Conservation (phyloP, 2,329 filamentous ascomycete species). For the Bipolaris cookei region DNA sequence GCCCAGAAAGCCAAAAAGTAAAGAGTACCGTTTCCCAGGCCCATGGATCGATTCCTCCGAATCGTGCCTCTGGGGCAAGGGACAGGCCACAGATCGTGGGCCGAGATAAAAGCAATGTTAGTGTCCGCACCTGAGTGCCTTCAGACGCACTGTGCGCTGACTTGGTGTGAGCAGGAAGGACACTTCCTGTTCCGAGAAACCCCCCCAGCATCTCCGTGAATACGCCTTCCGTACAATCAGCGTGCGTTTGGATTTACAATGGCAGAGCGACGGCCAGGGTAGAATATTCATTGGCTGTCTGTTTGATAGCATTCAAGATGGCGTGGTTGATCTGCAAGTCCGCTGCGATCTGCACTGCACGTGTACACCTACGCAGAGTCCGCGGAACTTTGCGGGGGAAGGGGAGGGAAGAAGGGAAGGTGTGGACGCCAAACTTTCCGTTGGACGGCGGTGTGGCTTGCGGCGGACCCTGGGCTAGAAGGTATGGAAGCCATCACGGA, state of each 20-base stretch:
- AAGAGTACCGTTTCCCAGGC: constrained; percentile 5
- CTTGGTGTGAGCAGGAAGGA: constrained; percentile 6
- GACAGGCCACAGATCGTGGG: constrained; percentile 1
- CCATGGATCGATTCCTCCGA: constrained; percentile 1
- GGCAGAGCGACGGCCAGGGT: background rate
- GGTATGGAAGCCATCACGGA: constrained; percentile 10
- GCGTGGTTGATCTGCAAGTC: constrained; percentile 19
- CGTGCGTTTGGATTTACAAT: background rate
- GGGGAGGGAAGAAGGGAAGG: constrained; percentile 1
- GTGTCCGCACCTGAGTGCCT: constrained; percentile 5
- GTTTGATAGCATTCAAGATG: background rate
- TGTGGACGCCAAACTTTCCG: constrained; percentile 18
- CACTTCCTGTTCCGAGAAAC: constrained; percentile 12
- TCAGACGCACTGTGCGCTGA: constrained; percentile 5
- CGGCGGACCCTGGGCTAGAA: constrained; percentile 21
- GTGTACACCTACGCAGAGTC: constrained; percentile 12
- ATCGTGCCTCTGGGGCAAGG: constrained; percentile 2
- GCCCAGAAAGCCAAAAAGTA: constrained; percentile 8
- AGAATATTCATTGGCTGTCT: constrained; percentile 5
- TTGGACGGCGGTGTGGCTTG: constrained; percentile 12
- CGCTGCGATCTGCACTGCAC: constrained; percentile 22
- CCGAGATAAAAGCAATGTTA: constrained; percentile 2
- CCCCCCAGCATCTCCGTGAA: constrained; percentile 4
- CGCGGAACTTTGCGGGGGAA: constrained; percentile 17
- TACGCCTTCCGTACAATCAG: background rate